These are phyloP conservation scores for Pelargonium hybrid DNA, from an alignment of 441 rosid genomes.

Conservation along the genomic window DNA sequence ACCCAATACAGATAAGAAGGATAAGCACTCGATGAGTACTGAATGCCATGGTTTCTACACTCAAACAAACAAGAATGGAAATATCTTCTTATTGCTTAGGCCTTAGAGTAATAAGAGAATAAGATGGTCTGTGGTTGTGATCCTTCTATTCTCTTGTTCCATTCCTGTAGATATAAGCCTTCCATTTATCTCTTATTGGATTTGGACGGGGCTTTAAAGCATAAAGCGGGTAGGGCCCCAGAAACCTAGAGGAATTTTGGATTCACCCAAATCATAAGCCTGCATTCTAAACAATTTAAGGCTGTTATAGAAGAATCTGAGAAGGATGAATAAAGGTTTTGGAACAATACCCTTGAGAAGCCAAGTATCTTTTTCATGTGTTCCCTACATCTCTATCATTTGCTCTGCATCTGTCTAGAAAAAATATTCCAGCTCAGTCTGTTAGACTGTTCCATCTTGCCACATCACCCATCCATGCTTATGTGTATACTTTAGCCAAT, in stretches of 20 bases:
- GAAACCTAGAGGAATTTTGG: constrained; percentile 30
- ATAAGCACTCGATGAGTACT: constrained; percentile 34
- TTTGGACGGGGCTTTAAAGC: constrained; percentile 53
- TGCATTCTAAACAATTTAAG: constrained; percentile 47
- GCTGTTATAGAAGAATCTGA: constrained; percentile 73
- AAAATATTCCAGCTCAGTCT: constrained; percentile 19
- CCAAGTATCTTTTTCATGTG: constrained; percentile 52
- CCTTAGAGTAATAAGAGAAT: constrained; percentile 27
- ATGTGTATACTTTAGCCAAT: constrained; percentile 21
- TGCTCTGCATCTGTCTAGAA: constrained; percentile 31
- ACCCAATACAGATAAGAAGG: constrained; percentile 42
- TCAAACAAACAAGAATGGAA: constrained; percentile 32
- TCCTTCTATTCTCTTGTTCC: constrained; percentile 33
- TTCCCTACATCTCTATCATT: constrained; percentile 35
- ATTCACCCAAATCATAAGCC: constrained; percentile 55
- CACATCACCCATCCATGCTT: constrained; percentile 30
- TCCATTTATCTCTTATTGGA: constrained; percentile 48
- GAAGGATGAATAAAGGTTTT: constrained; percentile 44
- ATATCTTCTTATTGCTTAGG: constrained; percentile 31
- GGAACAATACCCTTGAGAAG: constrained; percentile 54
- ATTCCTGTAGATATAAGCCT: constrained; percentile 48
- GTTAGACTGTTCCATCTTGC: constrained; percentile 25
- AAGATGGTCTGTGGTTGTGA: constrained; percentile 29
- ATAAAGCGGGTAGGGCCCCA: constrained; percentile 58
- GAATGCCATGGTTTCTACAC: constrained; percentile 38